Evolutionary conservation across 371 early-diverging fungal species (phyloP).

Genomic region (Dichotomocladium elegans): DNA sequence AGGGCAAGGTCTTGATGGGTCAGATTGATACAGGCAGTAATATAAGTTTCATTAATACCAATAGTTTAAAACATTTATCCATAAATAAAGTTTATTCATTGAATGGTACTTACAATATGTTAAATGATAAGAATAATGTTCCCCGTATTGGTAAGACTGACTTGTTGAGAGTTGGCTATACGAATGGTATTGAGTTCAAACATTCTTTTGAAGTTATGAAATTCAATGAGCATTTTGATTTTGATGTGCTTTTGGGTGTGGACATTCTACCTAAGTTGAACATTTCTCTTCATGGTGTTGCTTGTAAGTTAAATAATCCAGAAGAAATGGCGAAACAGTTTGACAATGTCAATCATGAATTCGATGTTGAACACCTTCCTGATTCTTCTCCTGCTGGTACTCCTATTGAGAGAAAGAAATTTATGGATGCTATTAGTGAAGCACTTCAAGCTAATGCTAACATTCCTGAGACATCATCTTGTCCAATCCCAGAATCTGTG

Average conservation of each 20-base stretch:
- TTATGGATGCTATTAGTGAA: background rate
- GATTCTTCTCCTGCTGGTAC: background rate
- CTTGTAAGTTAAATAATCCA: background rate
- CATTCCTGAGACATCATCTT: slow-evolving; percentile 7
- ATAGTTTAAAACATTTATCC: too few relatives aligned
- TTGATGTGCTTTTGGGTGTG: background rate
- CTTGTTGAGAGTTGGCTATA: too few relatives aligned
- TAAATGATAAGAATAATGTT: too few relatives aligned
- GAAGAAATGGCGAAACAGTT: background rate
- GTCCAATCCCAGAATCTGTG: slow-evolving; percentile 14
- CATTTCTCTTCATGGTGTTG: background rate
- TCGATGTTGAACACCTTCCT: background rate
- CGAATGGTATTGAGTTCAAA: background rate
- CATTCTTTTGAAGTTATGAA: background rate
- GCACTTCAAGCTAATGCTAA: slow-evolving; percentile 2
- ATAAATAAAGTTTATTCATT: too few relatives aligned
- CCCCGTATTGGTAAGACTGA: too few relatives aligned
- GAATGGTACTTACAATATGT: too few relatives aligned
- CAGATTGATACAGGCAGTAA: too few relatives aligned
- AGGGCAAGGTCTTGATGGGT: too few relatives aligned
- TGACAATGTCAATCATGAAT: background rate
- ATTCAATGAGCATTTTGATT: background rate
- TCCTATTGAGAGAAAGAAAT: background rate
- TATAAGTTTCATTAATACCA: too few relatives aligned
- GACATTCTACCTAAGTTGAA: background rate